Conservation (phyloP, 805 yeast genomes). For the Ogataea sp. region DNA sequence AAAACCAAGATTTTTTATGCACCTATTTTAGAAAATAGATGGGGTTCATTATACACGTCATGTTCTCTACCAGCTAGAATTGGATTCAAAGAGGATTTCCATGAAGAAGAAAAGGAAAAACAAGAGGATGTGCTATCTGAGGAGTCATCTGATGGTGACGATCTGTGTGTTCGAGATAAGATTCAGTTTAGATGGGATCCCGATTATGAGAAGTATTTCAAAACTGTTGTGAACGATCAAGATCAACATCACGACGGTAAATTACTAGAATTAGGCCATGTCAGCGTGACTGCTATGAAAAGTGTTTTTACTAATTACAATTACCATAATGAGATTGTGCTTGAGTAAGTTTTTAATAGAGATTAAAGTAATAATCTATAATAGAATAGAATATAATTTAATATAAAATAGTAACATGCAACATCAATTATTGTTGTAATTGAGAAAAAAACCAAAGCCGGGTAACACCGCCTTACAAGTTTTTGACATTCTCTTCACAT, state of each 20-base stretch:
- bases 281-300: constrained; percentile 1
- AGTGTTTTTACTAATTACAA: not conserved
- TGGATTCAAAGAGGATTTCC: not conserved
- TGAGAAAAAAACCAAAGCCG: too few relatives aligned
- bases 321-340: not conserved
- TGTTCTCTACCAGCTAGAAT: not conserved
- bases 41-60: constrained; percentile 35
- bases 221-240: not conserved
- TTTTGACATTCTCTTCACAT: too few relatives aligned
- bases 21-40: constrained; percentile 64
- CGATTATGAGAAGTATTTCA: constrained; percentile 35
- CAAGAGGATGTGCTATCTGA: not conserved
- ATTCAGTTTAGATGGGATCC: constrained; percentile 62
- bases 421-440: too few relatives aligned
- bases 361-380: too few relatives aligned
- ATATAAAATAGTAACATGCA: too few relatives aligned
- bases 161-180: constrained; percentile 18
- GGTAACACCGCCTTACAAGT: too few relatives aligned
- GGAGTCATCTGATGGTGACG: not conserved
- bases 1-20: constrained; percentile 55
- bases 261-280: not conserved
- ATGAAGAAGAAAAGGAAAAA: not conserved
- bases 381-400: too few relatives aligned
- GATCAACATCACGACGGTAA: not conserved
- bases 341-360: not conserved